Conservation (phyloP, 257 asterid genomes). For the Solanum sejunctum region DNA sequence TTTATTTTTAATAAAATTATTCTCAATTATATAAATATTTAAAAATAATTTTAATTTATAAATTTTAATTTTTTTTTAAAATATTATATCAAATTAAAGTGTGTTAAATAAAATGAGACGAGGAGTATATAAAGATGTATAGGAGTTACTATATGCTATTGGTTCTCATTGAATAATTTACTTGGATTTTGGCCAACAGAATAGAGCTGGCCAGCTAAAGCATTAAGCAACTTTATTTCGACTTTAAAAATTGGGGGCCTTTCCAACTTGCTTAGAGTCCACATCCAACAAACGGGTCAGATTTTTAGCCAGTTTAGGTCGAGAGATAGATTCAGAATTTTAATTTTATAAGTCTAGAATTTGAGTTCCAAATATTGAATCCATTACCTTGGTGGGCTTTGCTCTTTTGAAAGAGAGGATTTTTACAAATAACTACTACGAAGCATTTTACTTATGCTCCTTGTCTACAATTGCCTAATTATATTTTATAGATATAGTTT, state of each 20-base stretch:
- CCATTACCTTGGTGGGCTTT: not conserved
- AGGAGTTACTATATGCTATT: not conserved
- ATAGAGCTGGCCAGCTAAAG: not conserved
- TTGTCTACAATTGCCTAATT: too few relatives aligned
- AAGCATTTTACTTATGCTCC: too few relatives aligned
- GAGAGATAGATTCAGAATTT: not conserved
- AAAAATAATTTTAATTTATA: too few relatives aligned
- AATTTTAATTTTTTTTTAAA: too few relatives aligned
- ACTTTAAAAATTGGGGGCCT: not conserved
- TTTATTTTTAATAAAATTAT: too few relatives aligned
- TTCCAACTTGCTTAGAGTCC: not conserved
- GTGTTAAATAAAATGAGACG: too few relatives aligned
- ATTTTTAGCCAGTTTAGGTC: not conserved
- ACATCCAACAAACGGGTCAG: not conserved
- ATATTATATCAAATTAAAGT: too few relatives aligned
- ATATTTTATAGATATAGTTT: too few relatives aligned
- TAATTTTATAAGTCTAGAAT: not conserved
- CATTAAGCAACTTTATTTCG: not conserved
- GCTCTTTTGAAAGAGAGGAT: not conserved
- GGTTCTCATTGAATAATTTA: not conserved
- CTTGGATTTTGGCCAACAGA: not conserved
- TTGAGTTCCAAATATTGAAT: not conserved
- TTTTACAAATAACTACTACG: too few relatives aligned
- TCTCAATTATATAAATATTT: too few relatives aligned
- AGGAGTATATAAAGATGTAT: not conserved